Base-by-base conservation (phyloP, 495 filamentous ascomycete genomes). In the Aspergillus baeticus region DNA sequence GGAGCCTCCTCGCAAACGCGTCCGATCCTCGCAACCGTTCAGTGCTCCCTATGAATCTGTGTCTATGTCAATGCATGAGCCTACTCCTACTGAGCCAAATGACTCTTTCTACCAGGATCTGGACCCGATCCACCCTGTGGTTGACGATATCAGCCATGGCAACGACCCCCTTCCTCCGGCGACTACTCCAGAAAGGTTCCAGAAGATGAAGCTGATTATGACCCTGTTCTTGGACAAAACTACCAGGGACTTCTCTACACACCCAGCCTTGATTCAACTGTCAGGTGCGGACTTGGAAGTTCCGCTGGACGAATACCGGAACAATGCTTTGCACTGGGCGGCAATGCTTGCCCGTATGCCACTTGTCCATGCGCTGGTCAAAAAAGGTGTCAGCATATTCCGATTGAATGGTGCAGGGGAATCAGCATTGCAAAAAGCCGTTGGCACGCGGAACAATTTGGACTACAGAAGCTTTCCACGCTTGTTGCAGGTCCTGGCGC, bases 261-360 rank as follows among this genome's bases (percentile, higher is more conserved):
- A 89, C 62, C 79, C 84, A 1, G 86, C 85, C 1, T 78, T 90
- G 17, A 72, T 81, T 6, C 84, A 87, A 46, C 75, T 98, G 49
- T 84, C 84, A n/a, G 83, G 87, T 1, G 77, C 88, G 21, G 92
- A 97, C 52, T 82, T 98, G 26, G 94, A 98, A 64, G 82, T 90
- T 26, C 93, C 95, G 8, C 85, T 98, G 52, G 94, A 98, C 64
- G 76, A 84, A 5, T 89, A 88, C 51, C 84, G 85, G 20, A 92
- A 96, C 67, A 96, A 89, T 51, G 90, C 94, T 20, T 77, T 98
- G 29, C 93, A 96, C 64, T 98, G 94, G 94, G 94, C 93, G n/a
- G 91, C 94, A 10, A 96, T 93, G 36, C 79, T 98, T 43, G 90
- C 89, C n/a, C 87, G 90, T 18, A 83, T 93, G 65, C 81, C 87